Conservation (phyloP, 192 early-diverging fungal species). For the Coemansia sp. region DNA sequence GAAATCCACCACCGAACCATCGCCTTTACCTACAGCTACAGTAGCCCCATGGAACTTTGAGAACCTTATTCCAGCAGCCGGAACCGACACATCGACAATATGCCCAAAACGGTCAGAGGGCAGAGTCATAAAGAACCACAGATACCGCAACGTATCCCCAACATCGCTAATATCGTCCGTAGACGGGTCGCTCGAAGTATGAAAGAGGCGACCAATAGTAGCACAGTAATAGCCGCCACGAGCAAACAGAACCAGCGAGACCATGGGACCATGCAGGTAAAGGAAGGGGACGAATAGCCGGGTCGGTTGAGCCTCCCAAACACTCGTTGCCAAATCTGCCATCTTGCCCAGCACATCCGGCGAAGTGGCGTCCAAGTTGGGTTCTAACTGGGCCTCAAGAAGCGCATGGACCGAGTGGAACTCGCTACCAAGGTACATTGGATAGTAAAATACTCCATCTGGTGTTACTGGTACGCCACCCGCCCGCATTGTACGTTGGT, state of each 20-base stretch:
- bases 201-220: not conserved
- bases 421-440: not conserved
- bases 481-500: not conserved
- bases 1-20: not conserved
- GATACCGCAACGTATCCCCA: not conserved
- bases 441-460: not conserved
- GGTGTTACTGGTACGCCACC: not conserved
- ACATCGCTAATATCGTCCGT: not conserved
- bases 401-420: not conserved
- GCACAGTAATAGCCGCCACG: slow-evolving; percentile 4
- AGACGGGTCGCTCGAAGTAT: not conserved
- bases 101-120: slow-evolving; percentile 4
- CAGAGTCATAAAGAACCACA: slow-evolving; percentile 3
- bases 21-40: not conserved
- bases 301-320: slow-evolving; percentile 16
- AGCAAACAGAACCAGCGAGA: slow-evolving; percentile 4
- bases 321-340: not conserved
- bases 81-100: not conserved
- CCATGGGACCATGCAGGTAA: not conserved
- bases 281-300: slow-evolving; percentile 10
- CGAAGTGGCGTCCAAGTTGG: not conserved
- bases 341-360: slow-evolving; percentile 5
- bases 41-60: not conserved
- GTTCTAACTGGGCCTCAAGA: not conserved
- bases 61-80: not conserved